A percentile compares a stretch with the other conserved stretches of the same genome.
Conservation (phyloP, 306 rosid species). For the Benincasa hispida region DNA sequence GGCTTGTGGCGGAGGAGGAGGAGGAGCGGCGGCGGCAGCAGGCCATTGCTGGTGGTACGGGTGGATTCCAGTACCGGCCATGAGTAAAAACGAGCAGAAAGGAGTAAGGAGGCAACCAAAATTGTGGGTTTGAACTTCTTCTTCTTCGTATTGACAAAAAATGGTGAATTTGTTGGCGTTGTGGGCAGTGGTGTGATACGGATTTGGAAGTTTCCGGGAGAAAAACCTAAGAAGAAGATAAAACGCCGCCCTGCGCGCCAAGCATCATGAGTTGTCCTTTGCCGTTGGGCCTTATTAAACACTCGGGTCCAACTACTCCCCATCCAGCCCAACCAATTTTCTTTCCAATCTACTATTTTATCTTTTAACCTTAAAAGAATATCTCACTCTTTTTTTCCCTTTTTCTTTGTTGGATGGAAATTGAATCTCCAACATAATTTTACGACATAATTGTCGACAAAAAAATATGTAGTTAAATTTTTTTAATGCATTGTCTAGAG, state of each 20-base stretch:
- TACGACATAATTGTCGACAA: too few species aligned
- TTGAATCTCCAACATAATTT: too few species aligned
- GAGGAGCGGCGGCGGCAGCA: constrained; percentile 38
- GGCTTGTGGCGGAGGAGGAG: constrained; percentile 43
- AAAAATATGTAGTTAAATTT: too few species aligned
- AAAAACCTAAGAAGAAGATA: neutral
- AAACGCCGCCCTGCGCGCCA: neutral
- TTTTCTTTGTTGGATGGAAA: too few species aligned
- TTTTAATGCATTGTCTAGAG: too few species aligned
- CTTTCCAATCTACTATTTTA: too few species aligned
- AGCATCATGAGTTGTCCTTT: neutral
- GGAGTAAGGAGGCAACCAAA: neutral
- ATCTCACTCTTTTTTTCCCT: too few species aligned
- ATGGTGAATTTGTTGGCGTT: neutral
- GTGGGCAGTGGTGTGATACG: neutral
- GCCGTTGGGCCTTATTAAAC: neutral
- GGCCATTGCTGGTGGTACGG: constrained; percentile 97
- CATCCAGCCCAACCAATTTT: neutral
- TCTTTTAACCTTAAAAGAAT: too few species aligned
- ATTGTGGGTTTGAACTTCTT: neutral
- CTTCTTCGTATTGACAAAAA: neutral
- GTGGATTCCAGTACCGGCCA: constrained; percentile 95
- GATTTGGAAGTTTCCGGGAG: neutral
- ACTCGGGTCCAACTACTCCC: neutral
- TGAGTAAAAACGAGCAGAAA: neutral